A percentile compares a stretch with the other conserved stretches of the same genome.
These are phyloP conservation scores for Themeda triandra DNA, from an alignment of 176 grass and related monocot species.

Conservation along the genomic window DNA sequence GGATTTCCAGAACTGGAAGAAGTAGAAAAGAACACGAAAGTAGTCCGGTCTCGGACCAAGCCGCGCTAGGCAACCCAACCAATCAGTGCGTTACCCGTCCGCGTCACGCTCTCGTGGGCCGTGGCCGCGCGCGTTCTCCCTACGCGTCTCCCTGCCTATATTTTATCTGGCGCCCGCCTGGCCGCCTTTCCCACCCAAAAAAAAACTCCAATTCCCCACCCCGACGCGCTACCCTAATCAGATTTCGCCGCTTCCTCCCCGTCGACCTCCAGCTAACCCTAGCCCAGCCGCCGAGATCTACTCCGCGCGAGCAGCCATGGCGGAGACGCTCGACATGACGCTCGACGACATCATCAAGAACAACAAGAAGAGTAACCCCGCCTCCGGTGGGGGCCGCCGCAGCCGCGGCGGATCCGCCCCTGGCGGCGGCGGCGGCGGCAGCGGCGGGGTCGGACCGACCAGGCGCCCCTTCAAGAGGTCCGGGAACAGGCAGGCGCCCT, in stretches of 20 bases:
- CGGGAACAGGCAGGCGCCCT: slow-evolving; percentile 72
- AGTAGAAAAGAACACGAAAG: background rate
- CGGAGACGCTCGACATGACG: slow-evolving; percentile 86
- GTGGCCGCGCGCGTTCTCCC: slow-evolving; percentile 12
- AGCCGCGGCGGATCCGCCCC: slow-evolving; percentile 35
- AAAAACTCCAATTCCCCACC: slow-evolving; percentile 25
- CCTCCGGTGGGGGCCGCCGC: slow-evolving; percentile 21
- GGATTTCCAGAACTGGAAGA: background rate
- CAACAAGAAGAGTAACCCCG: slow-evolving; percentile 86
- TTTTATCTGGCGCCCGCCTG: background rate
- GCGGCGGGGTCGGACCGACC: slow-evolving; percentile 37
- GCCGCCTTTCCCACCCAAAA: background rate
- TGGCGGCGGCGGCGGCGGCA: slow-evolving; percentile 13
- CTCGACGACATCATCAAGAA: slow-evolving; percentile 97
- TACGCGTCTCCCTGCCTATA: slow-evolving; percentile 29
- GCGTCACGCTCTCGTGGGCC: slow-evolving; percentile 13
- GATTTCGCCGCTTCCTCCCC: background rate
- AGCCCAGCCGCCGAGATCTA: slow-evolving; percentile 26
- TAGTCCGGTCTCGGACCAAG: background rate
- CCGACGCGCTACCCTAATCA: slow-evolving; percentile 41
- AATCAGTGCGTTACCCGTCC: background rate
- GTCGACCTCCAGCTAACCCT: background rate
- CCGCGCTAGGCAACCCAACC: background rate
- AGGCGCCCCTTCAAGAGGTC: slow-evolving; percentile 67
- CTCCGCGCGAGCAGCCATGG: slow-evolving; percentile 38